Conservation (phyloP, 2,329 filamentous ascomycete species). For the Trichoderma endophyticum region DNA sequence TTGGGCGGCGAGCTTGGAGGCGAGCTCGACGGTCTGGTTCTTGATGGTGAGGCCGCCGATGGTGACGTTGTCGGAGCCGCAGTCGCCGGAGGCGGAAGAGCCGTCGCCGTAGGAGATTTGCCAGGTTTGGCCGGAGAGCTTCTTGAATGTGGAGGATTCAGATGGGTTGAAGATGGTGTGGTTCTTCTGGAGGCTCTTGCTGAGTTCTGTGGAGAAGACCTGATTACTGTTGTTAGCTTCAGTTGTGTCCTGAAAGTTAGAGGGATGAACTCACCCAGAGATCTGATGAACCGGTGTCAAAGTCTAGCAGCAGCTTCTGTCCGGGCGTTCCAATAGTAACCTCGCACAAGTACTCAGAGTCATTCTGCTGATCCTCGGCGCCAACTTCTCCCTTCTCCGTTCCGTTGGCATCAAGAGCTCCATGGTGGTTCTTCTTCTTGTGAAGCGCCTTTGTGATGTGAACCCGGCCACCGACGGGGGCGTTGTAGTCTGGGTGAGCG, state of each 20-base stretch:
- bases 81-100: constrained; percentile 40
- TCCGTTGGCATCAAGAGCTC: neutral
- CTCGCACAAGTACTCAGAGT: constrained; percentile 20
- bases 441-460: neutral
- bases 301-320: constrained; percentile 22
- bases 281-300: constrained; percentile 29
- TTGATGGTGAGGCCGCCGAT: constrained; percentile 41
- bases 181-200: constrained; percentile 33
- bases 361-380: constrained; percentile 19
- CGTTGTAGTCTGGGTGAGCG: neutral
- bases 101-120: constrained; percentile 45
- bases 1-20: constrained; percentile 37
- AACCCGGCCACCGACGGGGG: neutral
- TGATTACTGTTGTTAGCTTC: constrained; percentile 34
- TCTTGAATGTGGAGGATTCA: constrained; percentile 37
- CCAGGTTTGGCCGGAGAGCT: constrained; percentile 39
- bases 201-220: constrained; percentile 46
- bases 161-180: constrained; percentile 40
- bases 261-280: constrained; percentile 27
- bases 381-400: neutral
- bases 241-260: rapidly evolving
- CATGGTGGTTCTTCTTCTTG: neutral
- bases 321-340: constrained; percentile 24
- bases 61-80: constrained; percentile 42
- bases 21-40: constrained; percentile 43